phyloP scores from a whole-genome alignment of 306 rosid species.

The Rosa rugosa region DNA sequence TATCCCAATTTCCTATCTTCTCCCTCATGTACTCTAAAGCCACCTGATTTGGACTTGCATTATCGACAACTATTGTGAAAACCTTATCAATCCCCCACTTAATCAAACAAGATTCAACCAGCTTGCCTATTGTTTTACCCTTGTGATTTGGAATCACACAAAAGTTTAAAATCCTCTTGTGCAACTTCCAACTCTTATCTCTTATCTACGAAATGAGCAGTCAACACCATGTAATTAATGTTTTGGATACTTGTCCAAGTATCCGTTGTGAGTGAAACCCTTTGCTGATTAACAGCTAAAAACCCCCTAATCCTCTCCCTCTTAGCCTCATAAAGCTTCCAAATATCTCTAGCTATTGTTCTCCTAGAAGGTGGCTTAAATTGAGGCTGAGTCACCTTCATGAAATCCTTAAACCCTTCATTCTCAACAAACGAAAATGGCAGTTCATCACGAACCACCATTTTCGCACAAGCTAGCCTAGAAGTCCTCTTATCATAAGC shows the following conservation, averaged over 20 bases:
- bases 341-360: too few relatives aligned
- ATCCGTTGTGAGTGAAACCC: neutral
- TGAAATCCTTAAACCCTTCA: too few relatives aligned
- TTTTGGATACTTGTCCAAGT: neutral
- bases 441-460: too few relatives aligned
- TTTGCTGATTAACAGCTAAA: too few relatives aligned
- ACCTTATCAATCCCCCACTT: neutral
- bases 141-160: neutral
- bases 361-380: too few relatives aligned
- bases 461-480: too few relatives aligned
- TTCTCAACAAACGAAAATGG: too few relatives aligned
- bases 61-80: neutral
- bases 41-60: neutral
- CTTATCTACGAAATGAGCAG: neutral
- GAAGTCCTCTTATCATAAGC: too few relatives aligned
- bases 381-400: too few relatives aligned
- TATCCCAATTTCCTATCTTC: neutral
- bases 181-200: neutral
- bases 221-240: neutral
- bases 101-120: neutral
- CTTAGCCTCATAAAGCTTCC: too few relatives aligned
- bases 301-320: too few relatives aligned
- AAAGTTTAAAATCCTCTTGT: neutral
- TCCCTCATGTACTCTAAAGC: neutral
- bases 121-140: neutral